Conservation (phyloP, 148 eudicot genomes). For the Diospyros lotus region DNA sequence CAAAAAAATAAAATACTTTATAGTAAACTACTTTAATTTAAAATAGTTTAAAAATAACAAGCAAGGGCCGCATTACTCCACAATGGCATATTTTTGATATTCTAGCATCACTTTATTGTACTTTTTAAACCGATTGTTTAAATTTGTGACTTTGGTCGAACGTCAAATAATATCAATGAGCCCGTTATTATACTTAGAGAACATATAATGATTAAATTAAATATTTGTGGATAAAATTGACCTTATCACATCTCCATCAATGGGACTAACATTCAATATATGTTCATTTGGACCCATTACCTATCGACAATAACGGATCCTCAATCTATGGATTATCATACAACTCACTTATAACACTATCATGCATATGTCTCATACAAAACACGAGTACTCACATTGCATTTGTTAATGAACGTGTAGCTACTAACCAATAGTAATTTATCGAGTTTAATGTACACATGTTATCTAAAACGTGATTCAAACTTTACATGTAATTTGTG, state of each 20-base stretch:
- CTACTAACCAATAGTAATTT: conserved; percentile 59
- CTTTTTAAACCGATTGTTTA: conserved; percentile 74
- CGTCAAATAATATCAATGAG: conserved; percentile 80
- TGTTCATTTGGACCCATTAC: conserved; percentile 51
- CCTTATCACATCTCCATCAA: conserved; percentile 73
- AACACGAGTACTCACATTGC: conserved; percentile 56
- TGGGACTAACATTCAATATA: conserved; percentile 28
- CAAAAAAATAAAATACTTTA: too few relatives aligned
- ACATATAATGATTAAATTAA: conserved; percentile 86
- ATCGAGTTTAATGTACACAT: conserved; percentile 56
- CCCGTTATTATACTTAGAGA: conserved; percentile 58
- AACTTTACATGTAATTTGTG: conserved; percentile 41
- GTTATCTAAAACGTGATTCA: conserved; percentile 64
- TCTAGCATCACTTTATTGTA: conserved; percentile 79
- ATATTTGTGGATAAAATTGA: conserved; percentile 51
- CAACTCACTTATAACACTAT: conserved; percentile 49
- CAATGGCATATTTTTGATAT: too few relatives aligned
- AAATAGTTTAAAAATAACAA: too few relatives aligned
- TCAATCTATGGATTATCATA: conserved; percentile 77
- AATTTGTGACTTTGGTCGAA: conserved; percentile 66
- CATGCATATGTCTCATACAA: conserved; percentile 51
- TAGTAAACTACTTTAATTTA: too few relatives aligned
- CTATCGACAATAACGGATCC: conserved; percentile 48
- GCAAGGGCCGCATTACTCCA: too few relatives aligned
- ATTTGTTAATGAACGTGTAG: conserved; percentile 56